Evolutionary conservation across 2,329 filamentous ascomycete species (phyloP).

Genomic region (Clathrospora elynae): DNA sequence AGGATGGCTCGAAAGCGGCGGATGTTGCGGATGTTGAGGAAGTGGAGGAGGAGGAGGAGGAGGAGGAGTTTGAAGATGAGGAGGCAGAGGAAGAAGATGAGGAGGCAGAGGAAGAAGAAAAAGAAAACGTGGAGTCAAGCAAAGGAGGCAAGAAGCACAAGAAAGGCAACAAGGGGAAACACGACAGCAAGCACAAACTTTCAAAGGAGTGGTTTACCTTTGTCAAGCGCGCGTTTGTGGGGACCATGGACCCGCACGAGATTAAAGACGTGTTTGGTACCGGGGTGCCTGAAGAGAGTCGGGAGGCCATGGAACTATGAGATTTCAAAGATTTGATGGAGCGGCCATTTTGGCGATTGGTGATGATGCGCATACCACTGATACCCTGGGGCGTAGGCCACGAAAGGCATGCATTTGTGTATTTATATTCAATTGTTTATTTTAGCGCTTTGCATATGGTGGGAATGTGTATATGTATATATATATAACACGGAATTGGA

Average conservation of each 20-base stretch:
- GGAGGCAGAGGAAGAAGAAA: conserved; percentile 29
- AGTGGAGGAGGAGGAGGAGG: conserved; percentile 29
- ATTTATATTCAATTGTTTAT: no score
- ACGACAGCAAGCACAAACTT: conserved; percentile 45
- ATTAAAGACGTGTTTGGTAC: conserved; percentile 54
- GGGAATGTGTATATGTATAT: no score
- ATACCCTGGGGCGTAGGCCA: no score
- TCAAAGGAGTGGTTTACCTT: conserved; percentile 81
- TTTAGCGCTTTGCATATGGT: no score
- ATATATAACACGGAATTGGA: no score
- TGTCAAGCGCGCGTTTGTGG: conserved; percentile 77
- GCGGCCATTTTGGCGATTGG: no score
- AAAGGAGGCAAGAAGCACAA: conserved; percentile 53
- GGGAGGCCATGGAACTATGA: conserved; percentile 30
- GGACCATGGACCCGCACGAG: conserved; percentile 69
- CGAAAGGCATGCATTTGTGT: no score
- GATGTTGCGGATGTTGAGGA: conserved; percentile 21
- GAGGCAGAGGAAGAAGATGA: conserved; percentile 32
- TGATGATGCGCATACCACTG: no score
- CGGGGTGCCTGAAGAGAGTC: conserved; percentile 2
- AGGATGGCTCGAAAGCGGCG: conserved; percentile 42
- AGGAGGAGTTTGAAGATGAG: conserved; percentile 10
- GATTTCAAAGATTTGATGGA: no score
- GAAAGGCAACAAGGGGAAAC: conserved; percentile 60
- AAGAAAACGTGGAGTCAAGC: conserved; percentile 32